Evolutionary conservation across 1,139 yeast species (phyloP).

Genomic region (Saccharomyces hybrid): DNA sequence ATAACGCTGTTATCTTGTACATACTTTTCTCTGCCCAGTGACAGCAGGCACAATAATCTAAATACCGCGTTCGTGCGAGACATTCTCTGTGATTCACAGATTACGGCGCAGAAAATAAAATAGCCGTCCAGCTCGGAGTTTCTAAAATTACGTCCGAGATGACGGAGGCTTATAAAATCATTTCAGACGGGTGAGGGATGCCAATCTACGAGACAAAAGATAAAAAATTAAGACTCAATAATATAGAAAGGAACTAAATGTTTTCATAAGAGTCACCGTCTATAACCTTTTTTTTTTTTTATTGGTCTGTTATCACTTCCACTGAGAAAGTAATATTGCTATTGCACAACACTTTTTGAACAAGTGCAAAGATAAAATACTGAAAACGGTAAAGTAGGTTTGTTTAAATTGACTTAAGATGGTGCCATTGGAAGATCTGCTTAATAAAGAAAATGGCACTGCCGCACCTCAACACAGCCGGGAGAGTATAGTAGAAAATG

Average conservation of each 20-base stretch:
- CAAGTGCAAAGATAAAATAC: neutral
- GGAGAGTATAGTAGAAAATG: neutral
- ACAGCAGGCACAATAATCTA: neutral
- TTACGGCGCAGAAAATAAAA: neutral
- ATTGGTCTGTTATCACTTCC: neutral
- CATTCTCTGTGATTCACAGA: neutral
- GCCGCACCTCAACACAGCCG: neutral
- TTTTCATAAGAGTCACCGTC: neutral
- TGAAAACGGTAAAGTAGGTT: neutral
- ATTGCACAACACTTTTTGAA: neutral
- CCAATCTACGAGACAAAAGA: neutral
- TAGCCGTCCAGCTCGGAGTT: neutral
- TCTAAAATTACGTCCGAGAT: neutral
- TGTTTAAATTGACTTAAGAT: conserved; percentile 2
- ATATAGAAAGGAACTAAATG: neutral
- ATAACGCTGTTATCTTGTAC: neutral
- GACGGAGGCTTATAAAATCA: neutral
- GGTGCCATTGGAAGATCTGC: conserved; percentile 17
- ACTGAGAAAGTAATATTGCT: neutral
- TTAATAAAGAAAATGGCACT: conserved; percentile 14
- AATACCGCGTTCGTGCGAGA: neutral
- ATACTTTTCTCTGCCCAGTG: neutral
- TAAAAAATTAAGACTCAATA: neutral
- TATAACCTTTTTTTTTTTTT: neutral
- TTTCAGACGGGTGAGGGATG: neutral